Percentiles rank a stretch among this genome's conserved stretches.
Evolutionary conservation across 768 basidiomycete genomes (phyloP).

Genomic region (Strobilomyces echinocephalus): DNA sequence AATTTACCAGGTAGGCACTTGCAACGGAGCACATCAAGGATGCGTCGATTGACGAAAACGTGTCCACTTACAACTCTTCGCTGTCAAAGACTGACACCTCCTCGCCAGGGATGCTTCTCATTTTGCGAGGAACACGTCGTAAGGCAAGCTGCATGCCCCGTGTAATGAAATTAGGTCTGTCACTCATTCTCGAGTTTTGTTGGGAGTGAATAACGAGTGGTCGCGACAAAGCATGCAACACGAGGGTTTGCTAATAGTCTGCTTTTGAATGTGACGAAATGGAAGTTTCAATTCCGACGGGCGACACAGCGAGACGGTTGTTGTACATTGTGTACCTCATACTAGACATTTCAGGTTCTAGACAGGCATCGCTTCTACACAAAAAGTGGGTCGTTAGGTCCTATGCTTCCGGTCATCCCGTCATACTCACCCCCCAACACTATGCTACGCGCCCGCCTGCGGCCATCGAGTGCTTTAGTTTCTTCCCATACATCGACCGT

Average conservation of each 20-base stretch:
- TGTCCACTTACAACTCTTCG: slow-evolving; percentile 31
- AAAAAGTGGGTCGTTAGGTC: not conserved
- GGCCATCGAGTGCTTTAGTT: slow-evolving; percentile 55
- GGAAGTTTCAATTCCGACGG: slow-evolving; percentile 9
- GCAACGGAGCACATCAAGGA: not conserved
- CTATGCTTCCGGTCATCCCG: not conserved
- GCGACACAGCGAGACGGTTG: not conserved
- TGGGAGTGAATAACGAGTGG: not conserved
- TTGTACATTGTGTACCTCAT: slow-evolving; percentile 1
- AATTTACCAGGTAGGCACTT: slow-evolving; percentile 40
- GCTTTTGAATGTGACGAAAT: slow-evolving; percentile 10
- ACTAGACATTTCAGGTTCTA: not conserved
- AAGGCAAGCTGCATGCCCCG: slow-evolving; percentile 22
- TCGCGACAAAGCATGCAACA: not conserved
- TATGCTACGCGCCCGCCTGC: slow-evolving; percentile 29
- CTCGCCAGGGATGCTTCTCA: slow-evolving; percentile 15
- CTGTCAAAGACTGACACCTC: slow-evolving; percentile 25
- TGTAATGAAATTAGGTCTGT: slow-evolving; percentile 12
- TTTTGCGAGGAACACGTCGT: slow-evolving; percentile 20
- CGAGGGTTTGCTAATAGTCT: not conserved
- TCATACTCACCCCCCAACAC: slow-evolving; percentile 7
- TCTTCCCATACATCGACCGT: slow-evolving; percentile 58
- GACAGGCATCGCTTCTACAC: not conserved
- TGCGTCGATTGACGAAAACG: not conserved
- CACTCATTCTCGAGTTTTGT: slow-evolving; percentile 13